Conservation (phyloP, 2,329 filamentous ascomycete genomes). For the Teratosphaeriaceae sp. region DNA sequence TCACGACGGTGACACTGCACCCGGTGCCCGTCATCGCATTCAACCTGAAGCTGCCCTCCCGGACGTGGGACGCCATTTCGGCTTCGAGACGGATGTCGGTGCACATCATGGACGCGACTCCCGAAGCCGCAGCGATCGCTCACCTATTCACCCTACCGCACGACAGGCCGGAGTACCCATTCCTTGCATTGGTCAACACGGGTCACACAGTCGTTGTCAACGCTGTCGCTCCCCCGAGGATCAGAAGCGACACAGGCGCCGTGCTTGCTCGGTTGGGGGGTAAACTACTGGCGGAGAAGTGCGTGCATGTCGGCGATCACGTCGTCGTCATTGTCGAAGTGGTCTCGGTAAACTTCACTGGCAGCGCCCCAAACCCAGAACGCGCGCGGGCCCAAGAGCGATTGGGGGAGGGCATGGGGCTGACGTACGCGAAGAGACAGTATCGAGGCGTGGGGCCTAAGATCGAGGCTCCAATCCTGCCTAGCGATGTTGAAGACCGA, state of each 20-base stretch:
- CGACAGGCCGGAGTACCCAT: constrained; percentile 15
- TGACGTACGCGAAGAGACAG: constrained; percentile 17
- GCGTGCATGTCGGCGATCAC: constrained; percentile 40
- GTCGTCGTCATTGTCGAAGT: constrained; percentile 42
- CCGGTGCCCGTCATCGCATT: constrained; percentile 54
- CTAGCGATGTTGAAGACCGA: no score
- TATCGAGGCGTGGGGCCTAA: constrained; percentile 13
- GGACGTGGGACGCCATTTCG: constrained; percentile 48
- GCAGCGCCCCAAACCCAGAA: background rate
- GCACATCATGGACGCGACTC: constrained; percentile 39
- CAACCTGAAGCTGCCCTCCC: constrained; percentile 52
- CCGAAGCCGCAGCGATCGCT: constrained; percentile 26
- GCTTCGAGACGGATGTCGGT: constrained; percentile 39
- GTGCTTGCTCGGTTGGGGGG: constrained; percentile 30
- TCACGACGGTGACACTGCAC: constrained; percentile 51
- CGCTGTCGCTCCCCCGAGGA: background rate
- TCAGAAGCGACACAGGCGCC: constrained; percentile 4
- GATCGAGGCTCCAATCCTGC: no score
- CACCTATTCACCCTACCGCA: constrained; percentile 26
- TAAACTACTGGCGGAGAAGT: constrained; percentile 29
- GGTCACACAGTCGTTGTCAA: no score
- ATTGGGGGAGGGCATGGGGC: background rate
- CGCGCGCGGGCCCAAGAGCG: background rate
- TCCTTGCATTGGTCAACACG: constrained; percentile 11
- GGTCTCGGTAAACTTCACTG: background rate